Evolutionary conservation across 2,329 filamentous ascomycete species (phyloP), one percentile per base, ranked within the genome.

Genomic region (Colletotrichum zoysiae): DNA sequence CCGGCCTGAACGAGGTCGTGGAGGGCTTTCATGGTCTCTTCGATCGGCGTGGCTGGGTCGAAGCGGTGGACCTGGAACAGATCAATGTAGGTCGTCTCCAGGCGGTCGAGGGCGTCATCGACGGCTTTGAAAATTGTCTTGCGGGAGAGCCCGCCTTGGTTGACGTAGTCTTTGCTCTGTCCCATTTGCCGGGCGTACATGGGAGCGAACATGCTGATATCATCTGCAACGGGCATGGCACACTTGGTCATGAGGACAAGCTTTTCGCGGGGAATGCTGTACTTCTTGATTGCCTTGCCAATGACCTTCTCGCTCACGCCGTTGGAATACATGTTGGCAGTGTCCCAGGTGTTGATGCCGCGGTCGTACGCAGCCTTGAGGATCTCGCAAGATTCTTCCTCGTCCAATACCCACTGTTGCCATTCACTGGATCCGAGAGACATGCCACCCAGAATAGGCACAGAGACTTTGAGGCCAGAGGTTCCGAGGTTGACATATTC

Each of bases 291-390:
- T 0, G 91, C 90, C 77, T 90, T 91, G 67, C 86, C 91, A 71
- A 93, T 86, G 74, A 93, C 87, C 62, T 84, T 81, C 77, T 94
- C 91, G 3, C 87, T 91, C 9, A 81, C 77, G 30, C 92, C 91
- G 76, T 92, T 89, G 23, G 85, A 88, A 79, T 90, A 90, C 48
- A 85, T 83, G 74, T 90, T 86, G 20, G 88, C 87, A 53, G 84
- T 86, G 67, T 86, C 82, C 80, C 80, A 83, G 9, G 73, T 74
- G 55, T 70, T 74, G 57, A 74, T 73, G 35, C 73, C 73, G 7
- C 73, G 60, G 30, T 74, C 71, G 26, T 71, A 74, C 16, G 73
- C 73, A 20, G 65, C 68, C 33, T 74, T 74, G 26, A 74, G 67
- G 18, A 74, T 59, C 30, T 66, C 70, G 8, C 67, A 33, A 9